A percentile compares a stretch with the other conserved stretches of the same genome.
Evolutionary conservation across 768 basidiomycete genomes (phyloP).

Genomic region (Kwoniella botswanensis): DNA sequence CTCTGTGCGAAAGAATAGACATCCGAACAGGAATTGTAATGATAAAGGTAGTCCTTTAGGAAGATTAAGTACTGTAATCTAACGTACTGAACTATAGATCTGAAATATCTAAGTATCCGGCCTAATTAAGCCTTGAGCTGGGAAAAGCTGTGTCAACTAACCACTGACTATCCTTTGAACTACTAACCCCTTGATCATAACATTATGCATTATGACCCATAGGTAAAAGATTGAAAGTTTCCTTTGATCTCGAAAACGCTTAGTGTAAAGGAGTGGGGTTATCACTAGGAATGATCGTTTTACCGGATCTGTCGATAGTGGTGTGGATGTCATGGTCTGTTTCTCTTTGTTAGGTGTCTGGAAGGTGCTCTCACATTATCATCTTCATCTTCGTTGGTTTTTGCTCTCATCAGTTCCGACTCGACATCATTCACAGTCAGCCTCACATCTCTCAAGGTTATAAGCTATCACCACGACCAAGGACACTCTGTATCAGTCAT

Average conservation of each 20-base stretch:
- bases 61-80: not conserved
- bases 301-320: not conserved
- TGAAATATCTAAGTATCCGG: not conserved
- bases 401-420: too few relatives aligned
- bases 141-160: not conserved
- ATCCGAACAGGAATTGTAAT: not conserved
- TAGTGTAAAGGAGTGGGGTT: not conserved
- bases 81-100: not conserved
- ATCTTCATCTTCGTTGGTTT: too few relatives aligned
- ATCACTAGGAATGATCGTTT: not conserved
- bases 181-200: not conserved
- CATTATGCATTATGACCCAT: not conserved
- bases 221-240: not conserved
- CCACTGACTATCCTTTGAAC: conserved; percentile 1
- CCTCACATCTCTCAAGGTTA: not conserved
- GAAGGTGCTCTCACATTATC: too few relatives aligned
- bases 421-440: not conserved
- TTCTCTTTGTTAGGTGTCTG: too few relatives aligned
- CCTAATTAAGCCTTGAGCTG: not conserved
- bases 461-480: too few relatives aligned
- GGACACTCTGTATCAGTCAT: not conserved
- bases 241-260: conserved; percentile 1
- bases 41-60: not conserved
- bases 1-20: not conserved
- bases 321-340: not conserved